phyloP scores from a whole-genome alignment of 2,329 filamentous ascomycete species.

The Fusarium nelsonii region DNA sequence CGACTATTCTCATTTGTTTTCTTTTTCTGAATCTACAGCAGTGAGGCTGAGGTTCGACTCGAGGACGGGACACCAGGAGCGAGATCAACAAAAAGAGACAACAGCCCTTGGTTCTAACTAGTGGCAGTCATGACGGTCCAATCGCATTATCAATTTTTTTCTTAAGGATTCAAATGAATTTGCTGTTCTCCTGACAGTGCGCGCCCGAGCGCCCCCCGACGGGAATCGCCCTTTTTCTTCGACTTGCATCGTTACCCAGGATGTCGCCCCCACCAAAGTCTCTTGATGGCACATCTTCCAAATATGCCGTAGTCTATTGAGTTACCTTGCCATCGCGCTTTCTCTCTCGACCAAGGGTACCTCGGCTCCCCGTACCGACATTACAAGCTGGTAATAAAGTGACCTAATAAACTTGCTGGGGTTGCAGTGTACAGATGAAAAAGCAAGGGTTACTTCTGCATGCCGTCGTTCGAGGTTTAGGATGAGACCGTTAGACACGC shows the following conservation, averaged over 20 bases:
- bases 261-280: conserved; percentile 12
- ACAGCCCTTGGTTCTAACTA: conserved; percentile 20
- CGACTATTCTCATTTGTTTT: not conserved
- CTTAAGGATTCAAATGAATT: conserved; percentile 28
- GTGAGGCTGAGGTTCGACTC: conserved; percentile 28
- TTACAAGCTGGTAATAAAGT: conserved; percentile 17
- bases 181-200: conserved; percentile 33
- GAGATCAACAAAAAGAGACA: conserved; percentile 20
- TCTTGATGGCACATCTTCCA: conserved; percentile 5
- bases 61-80: conserved; percentile 8
- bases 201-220: conserved; percentile 7
- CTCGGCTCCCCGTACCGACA: conserved; percentile 45
- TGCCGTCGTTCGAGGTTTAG: conserved; percentile 41
- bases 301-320: not conserved
- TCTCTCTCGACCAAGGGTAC: conserved; percentile 20
- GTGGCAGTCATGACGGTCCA: conserved; percentile 20
- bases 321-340: not conserved
- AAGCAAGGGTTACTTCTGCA: conserved; percentile 9
- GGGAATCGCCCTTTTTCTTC: conserved; percentile 29
- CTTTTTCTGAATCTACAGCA: conserved; percentile 13
- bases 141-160: conserved; percentile 18
- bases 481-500: conserved; percentile 30
- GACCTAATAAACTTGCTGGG: conserved; percentile 2
- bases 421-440: not conserved
- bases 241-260: conserved; percentile 8